Conservation (phyloP, 2,329 filamentous ascomycete genomes). For the Diaporthe sp. region DNA sequence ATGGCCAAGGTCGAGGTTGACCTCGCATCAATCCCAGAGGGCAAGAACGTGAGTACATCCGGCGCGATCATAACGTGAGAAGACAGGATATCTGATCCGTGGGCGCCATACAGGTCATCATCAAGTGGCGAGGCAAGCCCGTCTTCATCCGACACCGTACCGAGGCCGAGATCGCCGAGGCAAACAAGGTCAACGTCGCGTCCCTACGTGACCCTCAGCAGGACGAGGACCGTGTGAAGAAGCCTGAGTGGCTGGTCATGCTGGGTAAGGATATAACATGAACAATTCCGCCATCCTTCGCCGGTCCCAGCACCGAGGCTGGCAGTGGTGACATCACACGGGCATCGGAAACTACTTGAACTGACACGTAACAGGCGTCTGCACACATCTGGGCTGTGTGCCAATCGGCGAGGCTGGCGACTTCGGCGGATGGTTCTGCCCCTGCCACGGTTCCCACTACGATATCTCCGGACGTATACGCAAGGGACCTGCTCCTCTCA, state of each 20-base stretch:
- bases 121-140: slow-evolving; percentile 99
- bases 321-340: slow-evolving; percentile 5
- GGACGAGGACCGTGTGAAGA: slow-evolving; percentile 94
- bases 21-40: slow-evolving; percentile 91
- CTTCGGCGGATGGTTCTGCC: slow-evolving; percentile 99
- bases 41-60: slow-evolving; percentile 90
- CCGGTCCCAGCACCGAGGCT: background rate
- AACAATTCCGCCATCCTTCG: background rate
- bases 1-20: slow-evolving; percentile 99
- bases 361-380: slow-evolving; percentile 76
- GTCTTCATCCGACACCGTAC: slow-evolving; percentile 99
- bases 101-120: slow-evolving; percentile 78
- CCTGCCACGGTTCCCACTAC: slow-evolving; percentile 99
- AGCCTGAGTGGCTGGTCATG: slow-evolving; percentile 99
- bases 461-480: slow-evolving; percentile 98
- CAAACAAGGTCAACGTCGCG: slow-evolving; percentile 87
- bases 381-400: slow-evolving; percentile 99
- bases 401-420: slow-evolving; percentile 99
- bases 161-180: slow-evolving; percentile 91
- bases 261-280: slow-evolving; percentile 72
- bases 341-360: background rate
- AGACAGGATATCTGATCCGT: slow-evolving; percentile 14
- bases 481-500: slow-evolving; percentile 96
- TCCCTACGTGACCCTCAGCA: slow-evolving; percentile 90
- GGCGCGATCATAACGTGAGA: no score